Conservation (phyloP, 2,329 filamentous ascomycete genomes). For the Ceratocystis ficicola region DNA sequence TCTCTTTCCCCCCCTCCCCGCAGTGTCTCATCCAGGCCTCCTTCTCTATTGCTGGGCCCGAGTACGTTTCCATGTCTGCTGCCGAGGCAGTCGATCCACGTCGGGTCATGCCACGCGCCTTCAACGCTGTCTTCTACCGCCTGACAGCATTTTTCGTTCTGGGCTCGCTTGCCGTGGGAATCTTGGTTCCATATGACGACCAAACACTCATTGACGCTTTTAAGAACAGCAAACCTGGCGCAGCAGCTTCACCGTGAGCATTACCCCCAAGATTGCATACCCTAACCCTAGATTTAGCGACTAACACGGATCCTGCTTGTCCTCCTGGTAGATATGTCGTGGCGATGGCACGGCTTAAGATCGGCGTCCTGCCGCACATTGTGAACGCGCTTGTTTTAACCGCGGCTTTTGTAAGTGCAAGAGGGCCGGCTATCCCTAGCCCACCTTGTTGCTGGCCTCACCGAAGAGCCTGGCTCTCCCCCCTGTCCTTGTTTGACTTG, state of each 20-base stretch:
- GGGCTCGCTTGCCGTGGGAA: conserved; percentile 59
- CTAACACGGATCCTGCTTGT: not conserved
- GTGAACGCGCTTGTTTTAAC: conserved; percentile 62
- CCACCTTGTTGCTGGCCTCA: too few species aligned
- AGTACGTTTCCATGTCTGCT: conserved; percentile 57
- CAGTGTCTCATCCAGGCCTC: conserved; percentile 60
- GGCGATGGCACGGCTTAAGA: conserved; percentile 54
- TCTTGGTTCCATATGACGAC: conserved; percentile 59
- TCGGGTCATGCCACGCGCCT: conserved; percentile 57
- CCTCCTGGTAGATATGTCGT: conserved; percentile 34
- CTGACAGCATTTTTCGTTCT: conserved; percentile 64
- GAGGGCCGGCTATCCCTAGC: not conserved
- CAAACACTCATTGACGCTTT: conserved; percentile 49
- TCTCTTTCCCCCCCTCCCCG: conserved; percentile 28
- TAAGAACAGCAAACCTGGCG: conserved; percentile 45
- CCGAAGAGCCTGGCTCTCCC: too few species aligned
- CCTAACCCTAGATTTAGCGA: not conserved
- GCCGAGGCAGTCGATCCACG: conserved; percentile 62
- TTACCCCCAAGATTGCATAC: not conserved
- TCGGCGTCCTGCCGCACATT: conserved; percentile 53
- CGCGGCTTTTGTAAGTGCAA: conserved; percentile 29
- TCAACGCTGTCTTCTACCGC: conserved; percentile 68
- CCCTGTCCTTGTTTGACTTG: conserved; percentile 27
- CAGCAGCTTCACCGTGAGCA: conserved; percentile 51
- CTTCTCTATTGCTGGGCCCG: conserved; percentile 55